Evolutionary conservation across 768 basidiomycete species (phyloP), one percentile per base, ranked within the genome.

Genomic region (Ephemerocybe angulata): DNA sequence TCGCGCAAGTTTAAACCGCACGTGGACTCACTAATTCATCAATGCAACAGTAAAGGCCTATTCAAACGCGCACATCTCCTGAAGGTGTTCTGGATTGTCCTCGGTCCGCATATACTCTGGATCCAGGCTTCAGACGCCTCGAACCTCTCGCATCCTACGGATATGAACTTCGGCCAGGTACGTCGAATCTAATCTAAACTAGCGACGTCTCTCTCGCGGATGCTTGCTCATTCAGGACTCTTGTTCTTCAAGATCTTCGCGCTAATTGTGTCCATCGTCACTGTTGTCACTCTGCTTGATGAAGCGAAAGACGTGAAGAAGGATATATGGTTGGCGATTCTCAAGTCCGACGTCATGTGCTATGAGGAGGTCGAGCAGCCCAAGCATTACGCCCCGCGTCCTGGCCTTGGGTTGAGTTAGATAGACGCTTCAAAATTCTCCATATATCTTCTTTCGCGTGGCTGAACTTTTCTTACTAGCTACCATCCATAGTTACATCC

Each of bases 91-190:
- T 37, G 25, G 27, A 47, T 54, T 25, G 31, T 47, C 11, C 29
- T 38, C 24, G 31, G 31, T 7, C 44, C 46, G 10, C 43, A 47
- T 19, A 48, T 54, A 13, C 19, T 47, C 22, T 54, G 53, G 53
- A 29, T 54, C 19, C 53, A 54, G 31, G n/a, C 53, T 15, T 54
- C 43, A 11, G 38, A 47, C 21, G 15, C 37, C 8, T 30, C 44
- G 4, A 54, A 46, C 28, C 44, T 46, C n/a, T 19, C 31, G 3
- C 19, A 19, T 10, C 24, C 43, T 8, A 54, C 13, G 4, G 46
- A 54, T 7, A 47, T 54, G 44, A 31, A 29, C 31, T 54, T 54
- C n/a, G 53, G 53, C 6, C 53, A 54, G 53, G 53, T 48, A 41
- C 31, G 52, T 25, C 6, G 8, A 40, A 5, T n/a, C n/a, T n/a